These are phyloP conservation scores for Herpomyces periplanetae DNA, from an alignment of 2,329 filamentous ascomycete genomes.

Conservation along the genomic window DNA sequence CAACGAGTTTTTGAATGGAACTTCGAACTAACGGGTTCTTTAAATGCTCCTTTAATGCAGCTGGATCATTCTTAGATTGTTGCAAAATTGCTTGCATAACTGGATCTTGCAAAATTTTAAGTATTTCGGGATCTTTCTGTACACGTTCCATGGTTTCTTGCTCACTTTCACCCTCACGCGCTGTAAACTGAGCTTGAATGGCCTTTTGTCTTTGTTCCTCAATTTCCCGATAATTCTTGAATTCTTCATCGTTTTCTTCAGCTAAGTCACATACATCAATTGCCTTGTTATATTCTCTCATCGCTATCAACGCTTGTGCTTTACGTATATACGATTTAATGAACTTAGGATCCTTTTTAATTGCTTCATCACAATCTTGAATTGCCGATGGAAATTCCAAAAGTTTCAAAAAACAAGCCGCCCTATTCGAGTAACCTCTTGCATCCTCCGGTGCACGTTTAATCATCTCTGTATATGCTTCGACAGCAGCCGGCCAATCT, in stretches of 20 bases:
- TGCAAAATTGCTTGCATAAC: constrained; percentile 93
- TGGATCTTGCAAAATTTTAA: constrained; percentile 64
- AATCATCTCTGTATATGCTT: constrained; percentile 78
- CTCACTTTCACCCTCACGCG: constrained; percentile 74
- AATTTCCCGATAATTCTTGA: constrained; percentile 60
- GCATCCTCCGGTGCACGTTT: constrained; percentile 77
- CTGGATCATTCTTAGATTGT: constrained; percentile 72
- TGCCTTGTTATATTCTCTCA: constrained; percentile 91
- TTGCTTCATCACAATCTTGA: constrained; percentile 60
- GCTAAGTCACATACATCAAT: constrained; percentile 62
- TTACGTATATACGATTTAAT: constrained; percentile 88
- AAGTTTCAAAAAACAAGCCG: constrained; percentile 80
- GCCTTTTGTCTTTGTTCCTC: constrained; percentile 82
- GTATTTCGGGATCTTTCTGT: constrained; percentile 54
- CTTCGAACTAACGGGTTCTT: constrained; percentile 44
- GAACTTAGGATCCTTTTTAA: constrained; percentile 62
- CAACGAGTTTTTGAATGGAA: constrained; percentile 81
- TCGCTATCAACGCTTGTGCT: constrained; percentile 72
- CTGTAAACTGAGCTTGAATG: constrained; percentile 48
- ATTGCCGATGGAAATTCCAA: constrained; percentile 79
- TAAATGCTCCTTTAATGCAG: constrained; percentile 84
- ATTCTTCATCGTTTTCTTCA: constrained; percentile 28
- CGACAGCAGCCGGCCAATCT: constrained; percentile 78
- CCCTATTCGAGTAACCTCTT: constrained; percentile 82
- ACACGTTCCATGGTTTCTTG: constrained; percentile 75